Evolutionary conservation across 1,284 basidiomycete genomes (phyloP).

Genomic region (Cryptococcus hybrid): DNA sequence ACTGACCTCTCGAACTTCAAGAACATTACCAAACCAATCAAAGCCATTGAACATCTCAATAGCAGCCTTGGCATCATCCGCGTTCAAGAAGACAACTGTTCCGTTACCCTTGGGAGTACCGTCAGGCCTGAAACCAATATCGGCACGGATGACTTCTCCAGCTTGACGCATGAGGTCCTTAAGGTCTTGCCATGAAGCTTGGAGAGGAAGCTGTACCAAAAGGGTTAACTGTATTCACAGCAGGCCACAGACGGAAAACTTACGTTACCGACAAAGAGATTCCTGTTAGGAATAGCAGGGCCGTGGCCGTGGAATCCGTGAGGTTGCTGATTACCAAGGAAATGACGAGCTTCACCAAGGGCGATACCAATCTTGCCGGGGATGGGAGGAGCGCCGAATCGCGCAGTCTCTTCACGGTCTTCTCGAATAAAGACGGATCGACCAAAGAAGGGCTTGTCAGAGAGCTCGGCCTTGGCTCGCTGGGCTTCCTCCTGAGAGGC

Average conservation of each 20-base stretch:
- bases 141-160: constrained; percentile 89
- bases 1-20: constrained; percentile 77
- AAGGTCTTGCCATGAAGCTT: constrained; percentile 97
- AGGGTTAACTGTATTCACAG: no score
- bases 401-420: constrained; percentile 94
- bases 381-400: constrained; percentile 89
- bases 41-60: constrained; percentile 92
- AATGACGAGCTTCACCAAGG: constrained; percentile 69
- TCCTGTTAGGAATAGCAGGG: constrained; percentile 55
- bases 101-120: constrained; percentile 92
- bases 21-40: constrained; percentile 86
- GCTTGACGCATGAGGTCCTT: constrained; percentile 95
- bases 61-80: constrained; percentile 85
- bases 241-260: constrained; percentile 32
- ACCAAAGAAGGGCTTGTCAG: constrained; percentile 82
- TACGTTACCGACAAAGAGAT: constrained; percentile 90
- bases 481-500: constrained; percentile 78
- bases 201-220: constrained; percentile 72
- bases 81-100: constrained; percentile 89
- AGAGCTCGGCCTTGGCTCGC: constrained; percentile 78
- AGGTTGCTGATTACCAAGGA: constrained; percentile 56
- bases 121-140: constrained; percentile 88
- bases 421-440: constrained; percentile 95
- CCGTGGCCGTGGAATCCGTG: constrained; percentile 5
- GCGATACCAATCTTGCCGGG: constrained; percentile 91